Evolutionary conservation across 441 rosid genomes (phyloP), one percentile per base, ranked within the genome.

Genomic region (Breynia disticha): DNA sequence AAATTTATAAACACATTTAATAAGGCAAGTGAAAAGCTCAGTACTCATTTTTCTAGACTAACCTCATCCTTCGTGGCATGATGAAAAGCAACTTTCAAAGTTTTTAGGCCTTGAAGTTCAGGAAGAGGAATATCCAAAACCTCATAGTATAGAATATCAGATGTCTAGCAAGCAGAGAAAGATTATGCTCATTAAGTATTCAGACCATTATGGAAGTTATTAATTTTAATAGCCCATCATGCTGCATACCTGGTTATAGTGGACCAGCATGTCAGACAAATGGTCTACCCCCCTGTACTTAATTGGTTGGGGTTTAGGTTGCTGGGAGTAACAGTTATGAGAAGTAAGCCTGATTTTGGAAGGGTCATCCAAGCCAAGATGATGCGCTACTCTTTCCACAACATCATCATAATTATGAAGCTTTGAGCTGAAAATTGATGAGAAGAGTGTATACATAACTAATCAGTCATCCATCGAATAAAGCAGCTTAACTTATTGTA

Each of bases 321-420:
- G 99, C 77, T 89, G 99, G 47, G 97, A 89, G 73, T 93, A 87
- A 77, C 97, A 93, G 70, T 89, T 93, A 74, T 89, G 99, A 76
- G 99, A 76, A 19, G 99, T 93, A 48, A 93, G 88, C 79, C 97
- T 80, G 62, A 93, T 75, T 79, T 89, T 94, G 48, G 94, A 83
- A 58, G 97, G 82, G 64, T 89, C 96, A 52, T 83, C 94, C 77
- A 87, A 78, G 59, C 79, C 81, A 72, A 87, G 77, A 69, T 76
- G 87, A 17, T 61, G 63, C 61, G 99, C 97, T 53, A 93, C 82
- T 74, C 81, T 80, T 70, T 76, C 90, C 62, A 77, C 97, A 62
- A 90, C 95, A 62, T 85, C 95, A 67, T 94, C 96, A 65, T 94
- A 94, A 56, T 67, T 83, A 55, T 85, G 89, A 37, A 69, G 78